Conservation (phyloP, 495 filamentous ascomycete genomes). For the Penicillium lagena region DNA sequence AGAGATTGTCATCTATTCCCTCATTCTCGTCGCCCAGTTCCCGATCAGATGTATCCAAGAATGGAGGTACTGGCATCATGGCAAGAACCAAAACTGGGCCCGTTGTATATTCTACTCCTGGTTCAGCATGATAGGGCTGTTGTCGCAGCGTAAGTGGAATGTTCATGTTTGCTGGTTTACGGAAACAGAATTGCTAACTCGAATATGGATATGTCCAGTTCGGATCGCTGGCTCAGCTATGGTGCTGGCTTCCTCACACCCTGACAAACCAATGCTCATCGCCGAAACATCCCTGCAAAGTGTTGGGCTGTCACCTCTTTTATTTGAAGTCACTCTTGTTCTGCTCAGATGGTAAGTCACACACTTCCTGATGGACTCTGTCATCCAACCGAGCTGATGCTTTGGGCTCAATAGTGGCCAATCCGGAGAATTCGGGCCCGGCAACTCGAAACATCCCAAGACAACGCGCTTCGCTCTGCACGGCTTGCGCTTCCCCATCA, state of each 20-base stretch:
- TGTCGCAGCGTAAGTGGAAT: conserved; percentile 19
- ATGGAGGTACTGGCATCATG: conserved; percentile 27
- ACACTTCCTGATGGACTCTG: too few relatives aligned
- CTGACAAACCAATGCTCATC: conserved; percentile 15
- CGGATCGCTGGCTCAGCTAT: conserved; percentile 23
- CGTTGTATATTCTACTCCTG: conserved; percentile 24
- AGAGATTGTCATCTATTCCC: conserved; percentile 20
- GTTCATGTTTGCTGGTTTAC: too few relatives aligned
- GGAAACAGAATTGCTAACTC: too few relatives aligned
- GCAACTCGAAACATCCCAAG: conserved; percentile 22
- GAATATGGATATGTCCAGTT: conserved; percentile 7
- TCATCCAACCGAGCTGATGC: too few relatives aligned
- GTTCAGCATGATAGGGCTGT: conserved; percentile 22
- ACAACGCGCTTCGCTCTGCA: conserved; percentile 8
- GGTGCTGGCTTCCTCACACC: conserved; percentile 14
- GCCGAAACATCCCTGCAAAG: conserved; percentile 21
- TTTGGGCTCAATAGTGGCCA: conserved; percentile 16
- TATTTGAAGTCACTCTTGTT: conserved; percentile 30
- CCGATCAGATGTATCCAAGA: conserved; percentile 21
- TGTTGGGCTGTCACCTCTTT: conserved; percentile 26
- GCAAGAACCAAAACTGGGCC: conserved; percentile 10
- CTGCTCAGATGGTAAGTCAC: conserved; percentile 22
- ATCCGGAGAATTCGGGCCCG: conserved; percentile 21
- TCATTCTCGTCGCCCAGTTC: conserved; percentile 18
- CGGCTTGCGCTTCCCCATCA: conserved; percentile 21